phyloP scores from a whole-genome alignment of 1,284 basidiomycete species.

The Fistulinella cinereoalba region DNA sequence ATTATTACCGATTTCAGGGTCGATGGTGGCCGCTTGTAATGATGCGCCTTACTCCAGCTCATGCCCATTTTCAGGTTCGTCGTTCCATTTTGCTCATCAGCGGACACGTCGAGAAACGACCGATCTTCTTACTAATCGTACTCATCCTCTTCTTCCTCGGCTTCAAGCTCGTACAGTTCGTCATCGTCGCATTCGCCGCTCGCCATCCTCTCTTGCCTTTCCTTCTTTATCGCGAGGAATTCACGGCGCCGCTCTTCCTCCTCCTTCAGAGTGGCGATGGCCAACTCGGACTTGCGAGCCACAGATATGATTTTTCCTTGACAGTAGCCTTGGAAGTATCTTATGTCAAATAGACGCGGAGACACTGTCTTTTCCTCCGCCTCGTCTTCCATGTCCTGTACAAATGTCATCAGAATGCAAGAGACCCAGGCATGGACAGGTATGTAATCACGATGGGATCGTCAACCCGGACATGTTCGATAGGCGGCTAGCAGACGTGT shows the following conservation, averaged over 20 bases:
- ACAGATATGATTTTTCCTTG: conserved; percentile 18
- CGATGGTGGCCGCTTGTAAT: background rate
- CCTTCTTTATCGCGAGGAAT: conserved; percentile 8
- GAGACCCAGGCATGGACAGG: background rate
- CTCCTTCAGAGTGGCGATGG: conserved; percentile 22
- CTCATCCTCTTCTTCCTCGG: background rate
- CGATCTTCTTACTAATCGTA: conserved; percentile 2
- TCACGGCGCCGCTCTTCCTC: conserved; percentile 4
- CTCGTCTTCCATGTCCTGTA: conserved; percentile 15
- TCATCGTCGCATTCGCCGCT: conserved; percentile 10
- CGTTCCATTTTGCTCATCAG: too few relatives aligned
- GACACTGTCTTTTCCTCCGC: conserved; percentile 21
- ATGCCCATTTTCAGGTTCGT: background rate
- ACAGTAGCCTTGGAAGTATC: conserved; percentile 23
- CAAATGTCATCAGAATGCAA: background rate
- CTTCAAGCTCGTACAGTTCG: background rate
- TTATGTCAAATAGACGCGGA: conserved; percentile 21
- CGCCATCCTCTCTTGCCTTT: conserved; percentile 9
- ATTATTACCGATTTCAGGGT: background rate
- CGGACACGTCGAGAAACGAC: too few relatives aligned
- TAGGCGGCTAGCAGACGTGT: conserved; percentile 17
- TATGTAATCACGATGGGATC: conserved; percentile 1
- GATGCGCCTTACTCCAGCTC: background rate
- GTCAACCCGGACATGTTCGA: conserved; percentile 14
- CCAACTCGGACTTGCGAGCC: conserved; percentile 12